Evolutionary conservation across 2,329 filamentous ascomycete genomes (phyloP), one percentile per base, ranked within the genome.

Genomic region (Capronia epimyces): DNA sequence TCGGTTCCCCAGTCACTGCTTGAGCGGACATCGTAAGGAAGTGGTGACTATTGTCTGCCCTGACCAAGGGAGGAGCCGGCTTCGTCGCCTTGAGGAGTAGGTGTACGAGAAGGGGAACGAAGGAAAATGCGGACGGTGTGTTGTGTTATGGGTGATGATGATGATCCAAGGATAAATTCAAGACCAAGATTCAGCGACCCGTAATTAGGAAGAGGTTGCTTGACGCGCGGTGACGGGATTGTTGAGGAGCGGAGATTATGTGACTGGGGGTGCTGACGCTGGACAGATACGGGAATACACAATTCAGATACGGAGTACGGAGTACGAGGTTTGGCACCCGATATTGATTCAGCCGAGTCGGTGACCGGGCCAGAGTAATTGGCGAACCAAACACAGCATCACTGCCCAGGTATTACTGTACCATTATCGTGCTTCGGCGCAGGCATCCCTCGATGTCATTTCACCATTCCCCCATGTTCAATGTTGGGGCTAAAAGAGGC

Each of bases 41-140:
- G 76, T 74, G 74, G 74, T 73, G 71, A 65, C 67, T 65, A 68
- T 63, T 69, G 78, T 75, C 74, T 84, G 86, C 87, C 91, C 90
- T 93, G 91, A 97, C 91, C 91, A 94, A 96, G 91, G 90, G 88
- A 86, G 75, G 63, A 75, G 83, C 80, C 75, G 83, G 60, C 59
- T 56, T 60, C 57, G 55, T 59, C 52, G 60, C 60, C 57, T 58
- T 34, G 44, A 43, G 45, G 20, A 32, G 45, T 32, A 29, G 34
- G n/a, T 45, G 24, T 16, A 29, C 29, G 49, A 40, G 40, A 29
- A n/a, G 27, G 49, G 32, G n/a, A 34, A 36, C n/a, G 8, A 34
- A 36, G 18, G 8, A 40, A 36, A 20, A 20, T 32, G 9, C 18
- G 25, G 27, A 44, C 32, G 37, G 25, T 22, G 21, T 43, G 24